A percentile compares a stretch with the other conserved stretches of the same genome.
These are phyloP conservation scores for Cadophora sp. DNA, from an alignment of 2,329 filamentous ascomycete species.

Conservation along the genomic window DNA sequence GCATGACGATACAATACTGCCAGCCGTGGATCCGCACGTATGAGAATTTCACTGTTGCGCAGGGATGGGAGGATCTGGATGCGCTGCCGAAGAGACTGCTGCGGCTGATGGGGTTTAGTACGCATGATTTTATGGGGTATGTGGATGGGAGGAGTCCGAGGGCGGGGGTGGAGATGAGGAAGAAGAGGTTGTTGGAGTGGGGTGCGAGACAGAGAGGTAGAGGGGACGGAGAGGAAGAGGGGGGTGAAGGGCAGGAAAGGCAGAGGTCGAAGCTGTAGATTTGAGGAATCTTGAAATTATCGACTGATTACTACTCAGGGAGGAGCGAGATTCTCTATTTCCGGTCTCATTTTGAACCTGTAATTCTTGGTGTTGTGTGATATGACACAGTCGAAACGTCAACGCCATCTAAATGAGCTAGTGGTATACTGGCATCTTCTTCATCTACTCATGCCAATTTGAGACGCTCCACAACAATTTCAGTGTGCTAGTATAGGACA, in stretches of 20 bases:
- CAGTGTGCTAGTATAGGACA: too few species aligned
- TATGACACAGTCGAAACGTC: too few species aligned
- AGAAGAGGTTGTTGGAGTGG: slow-evolving; percentile 42
- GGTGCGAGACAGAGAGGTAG: slow-evolving; percentile 25
- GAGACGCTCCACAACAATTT: too few species aligned
- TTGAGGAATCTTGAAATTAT: not conserved
- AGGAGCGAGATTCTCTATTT: too few species aligned
- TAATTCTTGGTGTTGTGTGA: too few species aligned
- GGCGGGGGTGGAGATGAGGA: slow-evolving; percentile 42
- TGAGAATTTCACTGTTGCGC: slow-evolving; percentile 48
- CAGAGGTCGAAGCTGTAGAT: not conserved
- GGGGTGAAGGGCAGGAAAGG: not conserved
- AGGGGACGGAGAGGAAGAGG: slow-evolving; percentile 28
- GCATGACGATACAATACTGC: slow-evolving; percentile 43
- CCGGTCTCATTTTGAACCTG: too few species aligned
- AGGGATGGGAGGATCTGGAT: slow-evolving; percentile 44
- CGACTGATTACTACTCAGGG: too few species aligned
- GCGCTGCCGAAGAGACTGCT: slow-evolving; percentile 37
- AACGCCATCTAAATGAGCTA: too few species aligned
- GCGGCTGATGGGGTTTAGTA: slow-evolving; percentile 40
- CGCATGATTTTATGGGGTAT: slow-evolving; percentile 43
- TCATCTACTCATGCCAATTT: too few species aligned
- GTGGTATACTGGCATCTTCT: too few species aligned
- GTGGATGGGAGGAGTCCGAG: slow-evolving; percentile 40
- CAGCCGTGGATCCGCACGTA: slow-evolving; percentile 47